Base-by-base conservation (phyloP, 768 basidiomycete genomes). In the Leucocoprinus sp. region DNA sequence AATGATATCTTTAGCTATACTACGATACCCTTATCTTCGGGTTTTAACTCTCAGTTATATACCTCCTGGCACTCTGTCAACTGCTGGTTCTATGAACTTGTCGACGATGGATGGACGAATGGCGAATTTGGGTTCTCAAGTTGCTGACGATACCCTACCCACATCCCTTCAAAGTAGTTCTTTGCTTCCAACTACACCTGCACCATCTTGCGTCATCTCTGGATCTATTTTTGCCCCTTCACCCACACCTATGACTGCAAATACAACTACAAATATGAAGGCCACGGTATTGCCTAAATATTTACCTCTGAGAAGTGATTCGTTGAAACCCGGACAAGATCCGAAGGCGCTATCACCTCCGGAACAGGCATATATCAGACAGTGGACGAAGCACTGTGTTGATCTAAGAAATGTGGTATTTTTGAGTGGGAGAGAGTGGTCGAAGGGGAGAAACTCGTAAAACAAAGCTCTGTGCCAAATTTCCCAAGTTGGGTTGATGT, bases 21-120 rank as follows among this genome's bases (percentile, higher is more conserved):
- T 69, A 8, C 64, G 69, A 36, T 73, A 69, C 50, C 54, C 58
- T 34, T 52, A 58, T 6, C 64, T 72, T n/a, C 55, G 58, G 2
- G 53, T 52, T 7, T 55, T 72, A 11, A 48, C 45, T 8, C 53
- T 69, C 40, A 53, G n/a, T 24, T 43, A 43, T 22, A n/a, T 26
- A 27, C 38, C 17, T 9, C 19, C 27, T 21, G 6, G 28, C 11
- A 11, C 38, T 14, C 11, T 15, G 4, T 31, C 37, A 1, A 22
- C 28, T 35, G 7, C 24, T 8, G 21, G 28, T 12, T 17, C 17
- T 5, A 8, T 17, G n/a, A 31, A 8, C 1, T 27, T 22, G 0
- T 28, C 17, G 17, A 37, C 35, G 5, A 18, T 38, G 2, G 3
- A 18, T 18, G 23, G 24, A 24, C 17, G 15, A 31, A 22, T 17